Evolutionary conservation across 2,329 filamentous ascomycete species (phyloP).

Genomic region (Alternaria angustiovoidea): DNA sequence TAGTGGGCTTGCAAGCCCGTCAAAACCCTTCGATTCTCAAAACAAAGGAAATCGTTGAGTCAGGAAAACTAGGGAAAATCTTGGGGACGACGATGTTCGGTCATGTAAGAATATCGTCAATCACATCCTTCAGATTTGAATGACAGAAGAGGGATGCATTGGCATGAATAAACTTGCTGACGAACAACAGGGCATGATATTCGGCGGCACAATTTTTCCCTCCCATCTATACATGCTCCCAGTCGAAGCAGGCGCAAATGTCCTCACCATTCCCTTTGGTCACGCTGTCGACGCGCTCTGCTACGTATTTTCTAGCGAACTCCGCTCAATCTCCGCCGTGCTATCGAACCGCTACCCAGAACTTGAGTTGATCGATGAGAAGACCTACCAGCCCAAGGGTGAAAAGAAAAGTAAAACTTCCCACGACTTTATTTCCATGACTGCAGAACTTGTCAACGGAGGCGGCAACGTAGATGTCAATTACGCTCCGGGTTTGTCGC

Average conservation of each 20-base stretch:
- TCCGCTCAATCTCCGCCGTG: conserved; percentile 36
- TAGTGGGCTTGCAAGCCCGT: conserved; percentile 59
- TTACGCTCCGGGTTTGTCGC: conserved; percentile 30
- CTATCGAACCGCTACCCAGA: conserved; percentile 35
- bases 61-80: conserved; percentile 56
- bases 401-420: conserved; percentile 35
- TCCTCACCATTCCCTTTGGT: conserved; percentile 54
- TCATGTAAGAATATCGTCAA: conserved; percentile 14
- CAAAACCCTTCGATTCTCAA: conserved; percentile 52
- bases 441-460: conserved; percentile 29
- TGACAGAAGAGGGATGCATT: not conserved
- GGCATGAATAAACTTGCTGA: not conserved
- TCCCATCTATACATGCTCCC: conserved; percentile 60
- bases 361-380: conserved; percentile 26
- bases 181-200: conserved; percentile 27
- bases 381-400: conserved; percentile 22
- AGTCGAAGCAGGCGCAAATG: conserved; percentile 55
- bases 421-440: conserved; percentile 40
- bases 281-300: conserved; percentile 44
- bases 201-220: conserved; percentile 24
- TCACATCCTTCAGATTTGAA: not conserved
- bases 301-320: conserved; percentile 38
- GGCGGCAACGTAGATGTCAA: conserved; percentile 37
- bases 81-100: conserved; percentile 46
- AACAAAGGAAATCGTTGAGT: conserved; percentile 54